A percentile compares a stretch with the other conserved stretches of the same genome.
Evolutionary conservation across 768 basidiomycete species (phyloP).

Genomic region (Inosperma sp.): DNA sequence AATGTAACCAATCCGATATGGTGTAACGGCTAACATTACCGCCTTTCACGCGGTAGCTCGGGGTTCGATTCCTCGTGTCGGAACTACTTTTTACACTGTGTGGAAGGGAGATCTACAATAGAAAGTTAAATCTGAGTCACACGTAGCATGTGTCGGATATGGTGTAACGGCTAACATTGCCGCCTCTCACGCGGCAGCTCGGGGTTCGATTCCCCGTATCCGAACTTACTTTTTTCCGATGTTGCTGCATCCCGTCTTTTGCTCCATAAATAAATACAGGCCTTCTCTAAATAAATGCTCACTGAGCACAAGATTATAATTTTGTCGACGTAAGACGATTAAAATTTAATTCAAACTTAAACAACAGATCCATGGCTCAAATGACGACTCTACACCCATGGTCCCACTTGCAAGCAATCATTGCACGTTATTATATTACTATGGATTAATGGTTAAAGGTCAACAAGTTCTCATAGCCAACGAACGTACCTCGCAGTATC

Average conservation of each 20-base stretch:
- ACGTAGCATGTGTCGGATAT: conserved; percentile 42
- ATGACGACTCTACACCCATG: no score
- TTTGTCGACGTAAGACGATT: not conserved
- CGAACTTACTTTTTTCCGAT: conserved; percentile 31
- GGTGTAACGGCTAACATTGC: conserved; percentile 67
- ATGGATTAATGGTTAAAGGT: no score
- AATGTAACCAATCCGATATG: conserved; percentile 37
- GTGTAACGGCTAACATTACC: conserved; percentile 59
- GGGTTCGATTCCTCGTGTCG: conserved; percentile 38
- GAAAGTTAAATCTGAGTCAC: no score
- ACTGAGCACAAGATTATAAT: not conserved
- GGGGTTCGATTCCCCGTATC: conserved; percentile 57
- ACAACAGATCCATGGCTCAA: not conserved
- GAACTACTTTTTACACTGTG: conserved; percentile 3
- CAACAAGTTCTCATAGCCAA: not conserved
- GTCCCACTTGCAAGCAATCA: no score
- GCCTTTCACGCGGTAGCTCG: conserved; percentile 48
- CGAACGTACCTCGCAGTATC: not conserved
- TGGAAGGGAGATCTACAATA: no score
- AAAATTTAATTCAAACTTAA: not conserved
- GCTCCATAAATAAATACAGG: no score
- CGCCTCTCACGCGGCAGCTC: conserved; percentile 60
- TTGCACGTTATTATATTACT: no score
- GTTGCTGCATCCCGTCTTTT: not conserved
- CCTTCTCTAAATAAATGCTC: no score